Percentiles rank a stretch among this genome's conserved stretches.
These are phyloP conservation scores for Pythium pyrilobum DNA, from an alignment of 352 stramenopile genomes.

Conservation along the genomic window DNA sequence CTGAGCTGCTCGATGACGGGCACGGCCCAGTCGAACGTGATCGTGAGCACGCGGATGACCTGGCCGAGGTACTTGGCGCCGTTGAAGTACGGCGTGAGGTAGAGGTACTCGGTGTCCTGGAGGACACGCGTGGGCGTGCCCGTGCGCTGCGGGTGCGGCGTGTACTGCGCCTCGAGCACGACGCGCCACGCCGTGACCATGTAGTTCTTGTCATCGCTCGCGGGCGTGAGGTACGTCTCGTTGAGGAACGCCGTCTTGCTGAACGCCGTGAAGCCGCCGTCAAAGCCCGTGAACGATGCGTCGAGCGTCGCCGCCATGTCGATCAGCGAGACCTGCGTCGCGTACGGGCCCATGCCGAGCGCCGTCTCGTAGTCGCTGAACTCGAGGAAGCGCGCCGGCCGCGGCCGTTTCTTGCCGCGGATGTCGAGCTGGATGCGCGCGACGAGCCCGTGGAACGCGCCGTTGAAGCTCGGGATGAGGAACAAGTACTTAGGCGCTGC, in stretches of 20 bases:
- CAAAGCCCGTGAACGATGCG: conserved; percentile 46
- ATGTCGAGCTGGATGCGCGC: conserved; percentile 64
- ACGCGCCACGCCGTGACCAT: conserved; percentile 34
- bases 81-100: conserved; percentile 68
- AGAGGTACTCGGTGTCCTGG: conserved; percentile 56
- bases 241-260: conserved; percentile 45
- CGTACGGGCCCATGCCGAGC: conserved; percentile 63
- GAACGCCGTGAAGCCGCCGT: conserved; percentile 57
- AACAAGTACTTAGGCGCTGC: conserved; percentile 70
- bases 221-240: conserved; percentile 51
- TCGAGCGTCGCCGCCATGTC: conserved; percentile 46
- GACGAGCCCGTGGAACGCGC: conserved; percentile 56
- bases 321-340: conserved; percentile 48
- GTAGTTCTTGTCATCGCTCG: conserved; percentile 45
- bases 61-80: conserved; percentile 39
- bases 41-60: conserved; percentile 44
- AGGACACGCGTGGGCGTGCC: conserved; percentile 29
- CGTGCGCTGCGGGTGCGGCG: conserved; percentile 30
- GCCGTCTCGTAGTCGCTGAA: conserved; percentile 73
- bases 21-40: conserved; percentile 37
- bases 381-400: conserved; percentile 65
- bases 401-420: conserved; percentile 68
- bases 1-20: conserved; percentile 57
- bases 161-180: conserved; percentile 45
- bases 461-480: conserved; percentile 68